Percentiles rank a stretch among this genome's conserved stretches.
Conservation (phyloP, 2,329 filamentous ascomycete genomes). For the Pyrenophora teres region DNA sequence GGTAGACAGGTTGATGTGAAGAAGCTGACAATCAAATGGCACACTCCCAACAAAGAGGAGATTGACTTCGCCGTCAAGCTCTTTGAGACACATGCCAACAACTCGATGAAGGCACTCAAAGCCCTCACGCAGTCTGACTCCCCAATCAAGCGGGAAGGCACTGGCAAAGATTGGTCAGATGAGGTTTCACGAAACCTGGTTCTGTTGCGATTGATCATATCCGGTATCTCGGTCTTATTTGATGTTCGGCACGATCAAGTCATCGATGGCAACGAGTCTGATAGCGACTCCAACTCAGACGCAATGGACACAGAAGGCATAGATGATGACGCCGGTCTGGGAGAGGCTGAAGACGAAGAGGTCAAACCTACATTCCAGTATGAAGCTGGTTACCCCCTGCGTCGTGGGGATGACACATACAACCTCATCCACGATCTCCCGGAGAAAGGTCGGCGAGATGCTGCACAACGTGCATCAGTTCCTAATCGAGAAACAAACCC, state of each 20-base stretch:
- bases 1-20: constrained; percentile 74
- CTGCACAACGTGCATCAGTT: constrained; percentile 86
- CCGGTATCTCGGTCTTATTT: constrained; percentile 87
- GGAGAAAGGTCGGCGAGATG: constrained; percentile 77
- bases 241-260: constrained; percentile 63
- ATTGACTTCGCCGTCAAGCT: constrained; percentile 87
- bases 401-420: constrained; percentile 65
- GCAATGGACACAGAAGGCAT: constrained; percentile 53
- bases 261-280: constrained; percentile 54
- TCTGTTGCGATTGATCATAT: constrained; percentile 84
- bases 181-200: constrained; percentile 90
- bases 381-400: constrained; percentile 81
- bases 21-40: constrained; percentile 86
- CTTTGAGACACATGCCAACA: constrained; percentile 81
- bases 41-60: constrained; percentile 78
- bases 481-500: constrained; percentile 81
- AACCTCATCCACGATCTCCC: constrained; percentile 75
- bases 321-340: constrained; percentile 59
- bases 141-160: constrained; percentile 85
- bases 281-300: constrained; percentile 50
- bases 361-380: constrained; percentile 87
- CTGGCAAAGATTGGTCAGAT: constrained; percentile 98
- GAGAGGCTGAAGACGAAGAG: constrained; percentile 77
- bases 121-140: constrained; percentile 81
- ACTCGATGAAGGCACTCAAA: constrained; percentile 74